Percentiles rank a stretch among this genome's conserved stretches.
These are phyloP conservation scores for Solanum paucissectum DNA, from an alignment of 257 asterid genomes.

Conservation along the genomic window DNA sequence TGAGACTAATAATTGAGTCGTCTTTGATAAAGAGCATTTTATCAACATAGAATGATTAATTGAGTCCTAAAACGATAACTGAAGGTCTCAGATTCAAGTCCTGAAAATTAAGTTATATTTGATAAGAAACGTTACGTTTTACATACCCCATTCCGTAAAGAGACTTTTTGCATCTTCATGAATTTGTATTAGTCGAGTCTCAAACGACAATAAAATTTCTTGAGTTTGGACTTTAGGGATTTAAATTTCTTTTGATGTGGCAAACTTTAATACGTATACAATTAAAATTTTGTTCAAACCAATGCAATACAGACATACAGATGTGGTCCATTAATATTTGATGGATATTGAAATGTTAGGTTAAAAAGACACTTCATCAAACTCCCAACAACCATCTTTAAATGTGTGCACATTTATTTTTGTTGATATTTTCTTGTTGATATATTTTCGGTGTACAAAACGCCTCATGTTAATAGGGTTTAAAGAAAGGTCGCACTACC, in stretches of 20 bases:
- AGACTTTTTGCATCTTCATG: fast-evolving
- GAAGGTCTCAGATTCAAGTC: background rate
- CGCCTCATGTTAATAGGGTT: background rate
- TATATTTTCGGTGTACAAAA: background rate
- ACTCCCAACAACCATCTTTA: background rate
- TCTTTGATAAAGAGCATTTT: background rate
- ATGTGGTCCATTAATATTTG: background rate
- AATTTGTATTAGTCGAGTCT: background rate
- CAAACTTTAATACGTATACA: background rate
- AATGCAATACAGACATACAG: background rate
- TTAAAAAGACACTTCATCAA: background rate
- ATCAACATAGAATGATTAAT: background rate
- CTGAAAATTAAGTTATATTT: background rate
- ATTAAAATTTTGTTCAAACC: background rate
- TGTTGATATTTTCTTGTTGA: background rate
- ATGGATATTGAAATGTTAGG: background rate
- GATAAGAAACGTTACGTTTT: background rate
- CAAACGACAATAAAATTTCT: fast-evolving
- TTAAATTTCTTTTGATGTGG: background rate
- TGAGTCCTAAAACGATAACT: background rate
- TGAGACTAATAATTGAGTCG: background rate
- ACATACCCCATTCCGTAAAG: background rate
- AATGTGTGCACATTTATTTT: background rate
- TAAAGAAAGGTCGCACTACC: fast-evolving
- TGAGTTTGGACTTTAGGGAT: background rate